Evolutionary conservation across 2,329 filamentous ascomycete species (phyloP).

Genomic region (Calonectria honghensis): DNA sequence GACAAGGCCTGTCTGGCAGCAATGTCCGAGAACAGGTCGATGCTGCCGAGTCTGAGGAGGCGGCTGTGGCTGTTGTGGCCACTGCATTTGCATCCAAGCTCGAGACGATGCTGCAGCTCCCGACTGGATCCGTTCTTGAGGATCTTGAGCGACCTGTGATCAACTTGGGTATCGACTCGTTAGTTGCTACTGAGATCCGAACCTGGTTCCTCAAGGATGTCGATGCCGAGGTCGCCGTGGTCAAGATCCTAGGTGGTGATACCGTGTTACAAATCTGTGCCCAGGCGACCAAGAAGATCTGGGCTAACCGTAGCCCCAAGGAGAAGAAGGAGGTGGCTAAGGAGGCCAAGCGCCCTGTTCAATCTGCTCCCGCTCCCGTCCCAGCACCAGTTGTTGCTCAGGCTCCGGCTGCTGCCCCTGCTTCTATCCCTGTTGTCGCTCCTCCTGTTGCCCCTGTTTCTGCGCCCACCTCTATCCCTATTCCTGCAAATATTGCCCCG

Average conservation of each 20-base stretch:
- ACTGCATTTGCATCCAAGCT: not conserved
- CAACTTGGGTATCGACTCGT: not conserved
- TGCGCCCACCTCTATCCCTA: not conserved
- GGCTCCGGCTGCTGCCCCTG: not conserved
- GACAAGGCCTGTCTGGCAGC: not conserved
- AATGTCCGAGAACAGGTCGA: not conserved
- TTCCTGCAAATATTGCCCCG: not conserved
- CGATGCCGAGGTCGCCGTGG: not conserved
- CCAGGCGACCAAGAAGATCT: conserved; percentile 4
- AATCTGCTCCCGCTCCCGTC: not conserved
- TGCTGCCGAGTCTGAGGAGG: not conserved
- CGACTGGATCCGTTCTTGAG: not conserved
- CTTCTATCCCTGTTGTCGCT: not conserved
- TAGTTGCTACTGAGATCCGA: conserved; percentile 1
- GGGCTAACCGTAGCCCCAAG: not conserved
- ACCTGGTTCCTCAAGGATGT: conserved; percentile 10
- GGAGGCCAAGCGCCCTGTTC: not conserved
- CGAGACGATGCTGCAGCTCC: not conserved
- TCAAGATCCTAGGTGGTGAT: conserved; percentile 3
- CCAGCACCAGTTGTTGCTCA: not conserved
- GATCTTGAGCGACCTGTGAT: not conserved
- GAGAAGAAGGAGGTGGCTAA: not conserved
- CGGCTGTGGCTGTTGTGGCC: conserved; percentile 3
- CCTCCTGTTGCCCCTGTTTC: not conserved
- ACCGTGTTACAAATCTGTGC: not conserved